Evolutionary conservation across 2,329 filamentous ascomycete genomes (phyloP), one percentile per base, ranked within the genome.

Genomic region (Ascochyta clinopodiicola): DNA sequence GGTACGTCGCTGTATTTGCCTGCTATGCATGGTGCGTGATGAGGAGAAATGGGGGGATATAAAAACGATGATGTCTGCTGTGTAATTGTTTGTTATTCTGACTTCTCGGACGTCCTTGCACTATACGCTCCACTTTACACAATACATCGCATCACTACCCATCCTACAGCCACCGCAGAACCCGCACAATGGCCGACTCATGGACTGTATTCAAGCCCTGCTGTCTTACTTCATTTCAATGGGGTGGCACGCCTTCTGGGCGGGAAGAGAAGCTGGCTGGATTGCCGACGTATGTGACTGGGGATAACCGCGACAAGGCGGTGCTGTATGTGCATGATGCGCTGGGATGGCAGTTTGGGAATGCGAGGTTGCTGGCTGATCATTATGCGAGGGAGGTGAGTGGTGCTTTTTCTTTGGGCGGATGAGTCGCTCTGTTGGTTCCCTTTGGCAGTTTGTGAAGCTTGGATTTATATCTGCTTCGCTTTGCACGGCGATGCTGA

Each of bases 261-360:
- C 66, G 53, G 19, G 70, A 73, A 49, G 44, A 51, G 3, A 60
- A 22, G 8, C 61, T 79, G 39, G 73, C 73, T 24, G 64, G 68
- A 17, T 62, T 73, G 19, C 67, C 73, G 37, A 71, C 75, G 32
- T 78, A 79, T 60, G 60, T 77, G 37, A 70, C 78, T 4, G 77
- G 77, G 45, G 71, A 74, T 7, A 66, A 63, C 17, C 6, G 45
- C 1, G 76, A 76, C 51, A 71, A 71, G 2, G 70, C 81, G 42
- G 72, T 82, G 24, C 51, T 67, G 17, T 57, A 52, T 72, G 67
- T 81, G 62, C 58, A 65, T 19, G 63, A 63, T 73, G 73, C 81
- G 57, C 77, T 80, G 51, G 79, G 79, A 47, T 80, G 73, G 73
- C 69, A 72, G 37, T 76, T 80, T 51, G 62, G 63, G 31, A 80